Base-by-base conservation (phyloP, 768 basidiomycete genomes). In the Dictyophora rubrovolvata region DNA sequence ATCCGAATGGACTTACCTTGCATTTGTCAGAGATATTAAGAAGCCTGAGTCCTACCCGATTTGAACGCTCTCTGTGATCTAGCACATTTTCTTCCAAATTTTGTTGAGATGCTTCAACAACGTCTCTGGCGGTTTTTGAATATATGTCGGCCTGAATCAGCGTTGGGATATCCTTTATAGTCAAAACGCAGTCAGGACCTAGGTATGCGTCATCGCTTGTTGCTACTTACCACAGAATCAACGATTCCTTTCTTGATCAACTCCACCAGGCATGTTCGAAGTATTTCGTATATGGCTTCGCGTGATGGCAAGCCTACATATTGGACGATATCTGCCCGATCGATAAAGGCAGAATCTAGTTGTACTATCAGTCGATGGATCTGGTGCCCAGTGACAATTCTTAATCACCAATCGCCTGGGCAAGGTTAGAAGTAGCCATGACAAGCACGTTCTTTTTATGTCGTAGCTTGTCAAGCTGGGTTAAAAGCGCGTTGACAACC, bases 401-500 rank as follows among this genome's bases (percentile, higher is more conserved):
- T 28, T 49, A 37, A 78, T 55, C 61, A 93, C 93, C 94, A 58
- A 99, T 99, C 0, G 96, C 93, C 66, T 91, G 87, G 0, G 86
- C 85, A 6, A 99, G 80, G 71, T 98, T 99, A 58, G 93, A 95
- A 0, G 96, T 99, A 5, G 96, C 86, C 85, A 99, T 89, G 21
- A 99, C 86, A 21, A 98, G 75, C 1, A 94, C 93, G 67, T 99
- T 99, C 73, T 90, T 95, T 53, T 83, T 81, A 63, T 91, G 87
- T 68, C 89, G 92, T 17, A 99, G 76, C 70, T 93, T 96, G 75
- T 99, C 96, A 7, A 99, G 79, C 72, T 98, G 95, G 0, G 96
- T 98, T 9, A 99, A 77, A 2, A 99, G 81, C 0, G 96, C 96
- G 69, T 98, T 98, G 48, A 99, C 96, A 17, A 98, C 95, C 93